Evolutionary conservation across 2,329 filamentous ascomycete genomes (phyloP).

Genomic region (Aspergillaceae sp.): DNA sequence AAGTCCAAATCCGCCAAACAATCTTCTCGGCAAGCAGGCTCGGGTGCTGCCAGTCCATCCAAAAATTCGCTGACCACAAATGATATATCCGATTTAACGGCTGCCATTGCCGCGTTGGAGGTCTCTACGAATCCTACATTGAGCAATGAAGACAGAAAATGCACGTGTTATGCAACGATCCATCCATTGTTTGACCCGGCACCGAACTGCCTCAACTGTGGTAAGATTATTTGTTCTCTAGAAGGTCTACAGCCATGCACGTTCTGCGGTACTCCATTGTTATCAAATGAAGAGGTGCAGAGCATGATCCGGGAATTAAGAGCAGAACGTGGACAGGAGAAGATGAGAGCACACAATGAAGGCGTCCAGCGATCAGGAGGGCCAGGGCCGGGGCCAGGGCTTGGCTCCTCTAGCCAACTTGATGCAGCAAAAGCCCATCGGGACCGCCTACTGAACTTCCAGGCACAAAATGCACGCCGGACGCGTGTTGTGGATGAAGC

Average conservation of each 20-base stretch:
- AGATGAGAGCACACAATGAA: conserved; percentile 69
- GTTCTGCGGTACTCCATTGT: conserved; percentile 68
- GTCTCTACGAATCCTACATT: conserved; percentile 81
- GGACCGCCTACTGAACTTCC: conserved; percentile 71
- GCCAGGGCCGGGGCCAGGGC: conserved; percentile 17
- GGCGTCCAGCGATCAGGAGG: conserved; percentile 29
- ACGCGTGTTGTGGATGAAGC: conserved; percentile 85
- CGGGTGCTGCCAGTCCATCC: conserved; percentile 66
- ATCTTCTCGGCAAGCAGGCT: conserved; percentile 71
- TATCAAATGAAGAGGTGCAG: conserved; percentile 66
- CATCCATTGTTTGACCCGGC: conserved; percentile 86
- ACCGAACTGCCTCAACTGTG: conserved; percentile 85
- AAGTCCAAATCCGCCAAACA: conserved; percentile 52
- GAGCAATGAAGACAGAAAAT: conserved; percentile 56
- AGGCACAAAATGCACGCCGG: conserved; percentile 73
- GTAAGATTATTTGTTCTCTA: conserved; percentile 90
- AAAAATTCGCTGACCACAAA: conserved; percentile 42
- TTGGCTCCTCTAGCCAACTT: conserved; percentile 44
- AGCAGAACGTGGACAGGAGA: conserved; percentile 78
- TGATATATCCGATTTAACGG: conserved; percentile 49
- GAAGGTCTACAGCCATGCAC: conserved; percentile 93
- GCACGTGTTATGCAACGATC: conserved; percentile 77
- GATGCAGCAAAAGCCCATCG: conserved; percentile 66
- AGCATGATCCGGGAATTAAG: conserved; percentile 76
- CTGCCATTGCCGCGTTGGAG: conserved; percentile 81